Conservation (phyloP, 306 rosid genomes). For the Cicer cuneatum region DNA sequence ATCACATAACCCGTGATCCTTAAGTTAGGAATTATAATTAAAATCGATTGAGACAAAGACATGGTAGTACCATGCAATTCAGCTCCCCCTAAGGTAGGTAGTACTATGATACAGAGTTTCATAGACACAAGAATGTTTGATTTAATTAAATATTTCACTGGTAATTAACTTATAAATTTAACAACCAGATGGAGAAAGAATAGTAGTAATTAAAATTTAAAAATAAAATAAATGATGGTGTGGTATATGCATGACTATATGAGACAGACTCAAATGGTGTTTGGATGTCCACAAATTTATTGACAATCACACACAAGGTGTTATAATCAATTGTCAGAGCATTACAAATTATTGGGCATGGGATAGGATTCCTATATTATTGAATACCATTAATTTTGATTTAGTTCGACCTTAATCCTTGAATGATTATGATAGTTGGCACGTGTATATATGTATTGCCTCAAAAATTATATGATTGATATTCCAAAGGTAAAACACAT, state of each 20-base stretch:
- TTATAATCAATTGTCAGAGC: not conserved
- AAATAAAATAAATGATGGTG: not conserved
- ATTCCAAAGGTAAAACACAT: not conserved
- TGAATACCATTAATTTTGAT: not conserved
- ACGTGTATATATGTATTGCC: not conserved
- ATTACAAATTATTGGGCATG: conserved; percentile 3
- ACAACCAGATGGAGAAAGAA: not conserved
- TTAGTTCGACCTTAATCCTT: not conserved
- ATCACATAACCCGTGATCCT: conserved; percentile 48
- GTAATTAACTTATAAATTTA: not conserved
- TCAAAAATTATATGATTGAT: not conserved
- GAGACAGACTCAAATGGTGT: conserved; percentile 1
- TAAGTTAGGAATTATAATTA: conserved; percentile 43
- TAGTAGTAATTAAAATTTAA: no score
- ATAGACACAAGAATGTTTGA: not conserved
- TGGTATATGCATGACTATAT: no score
- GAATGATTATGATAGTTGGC: not conserved
- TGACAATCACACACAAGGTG: not conserved
- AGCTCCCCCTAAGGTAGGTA: not conserved
- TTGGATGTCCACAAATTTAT: not conserved
- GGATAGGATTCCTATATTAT: not conserved
- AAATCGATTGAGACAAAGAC: conserved; percentile 30
- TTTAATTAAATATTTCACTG: not conserved
- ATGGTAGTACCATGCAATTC: conserved; percentile 19
- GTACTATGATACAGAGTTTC: not conserved